These are phyloP conservation scores for Cucurbita ficifolia DNA, from an alignment of 306 rosid genomes.

Conservation along the genomic window DNA sequence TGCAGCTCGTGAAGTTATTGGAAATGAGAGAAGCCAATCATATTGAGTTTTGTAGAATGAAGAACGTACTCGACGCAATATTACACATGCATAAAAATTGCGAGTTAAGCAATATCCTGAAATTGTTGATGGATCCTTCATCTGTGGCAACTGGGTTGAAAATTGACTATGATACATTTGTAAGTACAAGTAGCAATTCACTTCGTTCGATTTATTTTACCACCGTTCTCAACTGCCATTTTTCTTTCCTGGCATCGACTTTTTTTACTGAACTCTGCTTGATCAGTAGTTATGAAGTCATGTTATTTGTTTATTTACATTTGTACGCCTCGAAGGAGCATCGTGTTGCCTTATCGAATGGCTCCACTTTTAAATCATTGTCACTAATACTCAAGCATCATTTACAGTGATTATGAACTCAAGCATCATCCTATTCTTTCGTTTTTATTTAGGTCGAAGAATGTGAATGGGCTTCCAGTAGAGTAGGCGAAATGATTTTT, in stretches of 20 bases:
- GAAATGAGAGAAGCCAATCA: conserved; percentile 91
- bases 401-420: too few species aligned
- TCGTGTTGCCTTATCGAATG: background rate
- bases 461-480: conserved; percentile 50
- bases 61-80: conserved; percentile 74
- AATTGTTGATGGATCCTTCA: conserved; percentile 72
- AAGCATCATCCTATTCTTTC: background rate
- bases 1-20: conserved; percentile 92
- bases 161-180: conserved; percentile 60
- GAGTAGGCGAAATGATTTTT: conserved; percentile 56
- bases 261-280: background rate
- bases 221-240: background rate
- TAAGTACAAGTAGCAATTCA: conserved; percentile 42
- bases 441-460: conserved; percentile 42
- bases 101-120: conserved; percentile 57
- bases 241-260: background rate
- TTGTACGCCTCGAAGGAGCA: background rate
- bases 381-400: background rate
- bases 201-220: background rate
- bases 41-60: conserved; percentile 82
- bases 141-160: conserved; percentile 86
- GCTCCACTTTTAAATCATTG: background rate
- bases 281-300: background rate
- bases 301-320: background rate
- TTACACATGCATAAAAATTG: conserved; percentile 48